A percentile compares a stretch with the other conserved stretches of the same genome.
These are phyloP conservation scores for Cucurbita moschata DNA, from an alignment of 306 rosid genomes.

Conservation along the genomic window DNA sequence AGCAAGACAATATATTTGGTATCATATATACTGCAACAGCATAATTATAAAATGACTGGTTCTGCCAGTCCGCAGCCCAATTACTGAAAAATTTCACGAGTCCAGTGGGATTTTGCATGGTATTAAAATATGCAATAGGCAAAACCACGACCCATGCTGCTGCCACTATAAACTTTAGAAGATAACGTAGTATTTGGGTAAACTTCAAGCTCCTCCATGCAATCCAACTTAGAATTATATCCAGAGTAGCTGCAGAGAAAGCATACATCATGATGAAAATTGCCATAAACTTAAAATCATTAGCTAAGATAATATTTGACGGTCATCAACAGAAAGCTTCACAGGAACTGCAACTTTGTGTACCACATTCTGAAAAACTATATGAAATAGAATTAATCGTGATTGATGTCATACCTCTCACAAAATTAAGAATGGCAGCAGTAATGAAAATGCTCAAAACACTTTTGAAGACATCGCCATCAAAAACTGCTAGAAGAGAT, in stretches of 20 bases:
- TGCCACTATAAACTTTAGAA: constrained; percentile 71
- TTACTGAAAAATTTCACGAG: constrained; percentile 57
- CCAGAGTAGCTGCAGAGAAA: constrained; percentile 57
- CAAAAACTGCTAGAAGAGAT: constrained; percentile 45
- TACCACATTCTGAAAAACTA: background rate
- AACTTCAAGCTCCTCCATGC: constrained; percentile 86
- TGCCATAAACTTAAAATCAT: background rate
- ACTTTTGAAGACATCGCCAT: constrained; percentile 57
- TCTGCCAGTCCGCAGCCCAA: constrained; percentile 78
- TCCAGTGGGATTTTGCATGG: constrained; percentile 65
- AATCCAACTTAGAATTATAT: constrained; percentile 63
- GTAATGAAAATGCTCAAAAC: constrained; percentile 80
- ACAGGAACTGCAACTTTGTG: background rate
- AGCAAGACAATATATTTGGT: constrained; percentile 64
- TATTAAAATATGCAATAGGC: constrained; percentile 63
- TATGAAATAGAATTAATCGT: background rate
- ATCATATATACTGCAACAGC: constrained; percentile 52
- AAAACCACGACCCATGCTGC: constrained; percentile 80
- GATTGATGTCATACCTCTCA: constrained; percentile 50
- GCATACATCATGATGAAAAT: constrained; percentile 8
- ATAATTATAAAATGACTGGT: constrained; percentile 52
- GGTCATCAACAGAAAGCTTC: background rate
- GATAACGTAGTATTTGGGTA: constrained; percentile 68
- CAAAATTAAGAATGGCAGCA: constrained; percentile 70
- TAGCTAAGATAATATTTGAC: background rate